Evolutionary conservation across 164 flowering plant species (phyloP).

Genomic region (Macadamia integrifolia): DNA sequence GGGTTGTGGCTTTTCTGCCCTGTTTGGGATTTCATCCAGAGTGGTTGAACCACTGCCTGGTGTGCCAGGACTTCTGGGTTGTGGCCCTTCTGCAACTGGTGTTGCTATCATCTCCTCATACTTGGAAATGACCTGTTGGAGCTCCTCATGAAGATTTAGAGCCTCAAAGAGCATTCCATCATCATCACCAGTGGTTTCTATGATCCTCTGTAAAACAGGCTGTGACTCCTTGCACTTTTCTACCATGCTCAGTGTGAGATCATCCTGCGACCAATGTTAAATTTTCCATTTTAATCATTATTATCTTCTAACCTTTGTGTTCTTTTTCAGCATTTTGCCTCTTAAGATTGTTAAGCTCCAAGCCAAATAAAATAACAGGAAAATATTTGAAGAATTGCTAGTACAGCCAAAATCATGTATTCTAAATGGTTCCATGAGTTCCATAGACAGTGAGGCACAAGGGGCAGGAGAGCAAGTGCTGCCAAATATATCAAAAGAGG

Average conservation of each 20-base stretch:
- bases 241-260: constrained; percentile 58
- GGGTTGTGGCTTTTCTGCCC: no score
- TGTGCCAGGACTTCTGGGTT: constrained; percentile 13
- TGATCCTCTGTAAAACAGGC: constrained; percentile 56
- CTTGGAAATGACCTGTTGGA: constrained; percentile 53
- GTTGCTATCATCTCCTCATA: constrained; percentile 38
- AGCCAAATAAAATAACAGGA: no score
- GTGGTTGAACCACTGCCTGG: neutral
- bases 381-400: no score
- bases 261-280: constrained; percentile 49
- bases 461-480: neutral
- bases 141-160: constrained; percentile 71
- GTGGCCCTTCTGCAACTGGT: constrained; percentile 7
- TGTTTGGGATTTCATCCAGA: constrained; percentile 10
- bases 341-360: no score
- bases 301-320: neutral
- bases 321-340: neutral
- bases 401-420: neutral
- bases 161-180: constrained; percentile 78
- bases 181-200: constrained; percentile 60
- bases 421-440: neutral
- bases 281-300: neutral
- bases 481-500: neutral
- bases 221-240: constrained; percentile 74
- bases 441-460: neutral